phyloP scores from a whole-genome alignment of 2,329 filamentous ascomycete species.

The Cercospora beticola region DNA sequence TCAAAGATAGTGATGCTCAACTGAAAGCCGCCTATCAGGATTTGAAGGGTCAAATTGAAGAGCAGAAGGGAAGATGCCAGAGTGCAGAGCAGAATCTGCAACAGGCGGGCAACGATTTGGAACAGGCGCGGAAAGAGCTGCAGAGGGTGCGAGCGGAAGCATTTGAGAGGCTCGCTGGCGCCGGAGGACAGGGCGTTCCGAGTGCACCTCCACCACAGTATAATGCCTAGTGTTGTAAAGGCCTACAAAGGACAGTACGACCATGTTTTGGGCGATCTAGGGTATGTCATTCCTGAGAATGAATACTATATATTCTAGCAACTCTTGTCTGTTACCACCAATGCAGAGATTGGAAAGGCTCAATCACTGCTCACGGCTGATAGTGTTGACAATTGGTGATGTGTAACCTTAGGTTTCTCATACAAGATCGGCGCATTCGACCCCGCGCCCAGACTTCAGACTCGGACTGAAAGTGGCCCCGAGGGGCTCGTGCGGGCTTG shows the following conservation, averaged over 20 bases:
- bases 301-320: too few relatives aligned
- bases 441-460: not conserved
- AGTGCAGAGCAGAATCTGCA: slow-evolving; percentile 20
- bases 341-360: too few relatives aligned
- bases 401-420: not conserved
- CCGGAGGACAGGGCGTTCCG: not conserved
- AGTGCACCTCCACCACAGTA: slow-evolving; percentile 16
- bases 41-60: slow-evolving; percentile 23
- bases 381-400: too few relatives aligned
- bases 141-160: slow-evolving; percentile 35
- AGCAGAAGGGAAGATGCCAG: slow-evolving; percentile 25
- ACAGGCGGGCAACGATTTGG: slow-evolving; percentile 24
- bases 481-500: not conserved
- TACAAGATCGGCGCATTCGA: not conserved
- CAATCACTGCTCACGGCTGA: too few relatives aligned
- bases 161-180: slow-evolving; percentile 29
- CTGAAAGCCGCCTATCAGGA: slow-evolving; percentile 26
- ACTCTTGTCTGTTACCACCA: too few relatives aligned
- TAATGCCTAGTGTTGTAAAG: not conserved
- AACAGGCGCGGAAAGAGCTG: slow-evolving; percentile 30
- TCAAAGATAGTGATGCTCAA: slow-evolving; percentile 28
- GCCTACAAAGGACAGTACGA: too few relatives aligned
- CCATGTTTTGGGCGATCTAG: too few relatives aligned
- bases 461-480: not conserved
- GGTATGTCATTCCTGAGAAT: too few relatives aligned